These are phyloP conservation scores for Coniochaeta sp. DNA, from an alignment of 2,329 filamentous ascomycete genomes.

Conservation along the genomic window DNA sequence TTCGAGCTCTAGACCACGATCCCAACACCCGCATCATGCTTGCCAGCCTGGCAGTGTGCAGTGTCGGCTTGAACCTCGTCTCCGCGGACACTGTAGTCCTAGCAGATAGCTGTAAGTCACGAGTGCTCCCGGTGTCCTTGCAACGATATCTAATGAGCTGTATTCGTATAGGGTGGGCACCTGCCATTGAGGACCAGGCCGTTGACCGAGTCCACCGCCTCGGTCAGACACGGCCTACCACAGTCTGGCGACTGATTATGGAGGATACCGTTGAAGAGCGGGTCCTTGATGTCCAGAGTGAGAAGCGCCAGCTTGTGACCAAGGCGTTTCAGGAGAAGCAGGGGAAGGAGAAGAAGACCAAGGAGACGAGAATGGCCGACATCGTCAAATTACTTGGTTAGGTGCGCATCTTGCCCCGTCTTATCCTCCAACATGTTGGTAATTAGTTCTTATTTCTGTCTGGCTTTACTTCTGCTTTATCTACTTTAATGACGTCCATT, in stretches of 20 bases:
- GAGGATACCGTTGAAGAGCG: slow-evolving; percentile 75
- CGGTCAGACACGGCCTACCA: slow-evolving; percentile 72
- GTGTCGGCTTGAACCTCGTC: slow-evolving; percentile 79
- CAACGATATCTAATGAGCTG: neutral
- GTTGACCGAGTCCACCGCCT: slow-evolving; percentile 82
- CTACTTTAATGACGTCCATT: too few relatives aligned
- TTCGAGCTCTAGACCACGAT: slow-evolving; percentile 60
- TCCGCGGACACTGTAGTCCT: slow-evolving; percentile 81
- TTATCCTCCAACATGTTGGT: neutral
- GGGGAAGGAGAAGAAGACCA: slow-evolving; percentile 44
- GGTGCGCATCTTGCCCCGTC: neutral
- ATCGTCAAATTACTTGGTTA: slow-evolving; percentile 38
- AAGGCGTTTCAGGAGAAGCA: slow-evolving; percentile 71
- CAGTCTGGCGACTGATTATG: slow-evolving; percentile 75
- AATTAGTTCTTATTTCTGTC: neutral
- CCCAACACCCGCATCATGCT: slow-evolving; percentile 67
- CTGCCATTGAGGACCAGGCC: slow-evolving; percentile 87
- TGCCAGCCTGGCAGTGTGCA: slow-evolving; percentile 74
- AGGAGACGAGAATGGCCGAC: slow-evolving; percentile 51
- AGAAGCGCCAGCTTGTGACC: slow-evolving; percentile 71
- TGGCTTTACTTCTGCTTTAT: neutral
- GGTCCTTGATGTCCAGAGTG: slow-evolving; percentile 69
- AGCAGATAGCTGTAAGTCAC: slow-evolving; percentile 59
- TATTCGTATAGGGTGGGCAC: slow-evolving; percentile 63
- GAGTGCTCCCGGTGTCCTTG: neutral